phyloP scores from a whole-genome alignment of 2,329 filamentous ascomycete genomes.

The Myrmaecium sp. region DNA sequence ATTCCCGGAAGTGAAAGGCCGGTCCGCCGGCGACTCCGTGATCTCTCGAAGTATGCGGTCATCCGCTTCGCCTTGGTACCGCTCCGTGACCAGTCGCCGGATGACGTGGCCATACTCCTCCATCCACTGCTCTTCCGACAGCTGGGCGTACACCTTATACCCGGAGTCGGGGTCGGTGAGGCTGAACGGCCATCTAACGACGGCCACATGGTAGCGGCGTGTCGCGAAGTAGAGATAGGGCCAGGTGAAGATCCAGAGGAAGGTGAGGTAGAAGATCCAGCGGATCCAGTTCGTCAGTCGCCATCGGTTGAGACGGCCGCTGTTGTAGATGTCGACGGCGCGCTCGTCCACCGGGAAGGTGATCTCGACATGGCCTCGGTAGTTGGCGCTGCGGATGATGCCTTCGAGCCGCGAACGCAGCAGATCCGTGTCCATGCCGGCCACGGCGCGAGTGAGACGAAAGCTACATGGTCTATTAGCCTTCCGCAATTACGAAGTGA shows the following conservation, averaged over 20 bases:
- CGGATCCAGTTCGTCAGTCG: conserved; percentile 46
- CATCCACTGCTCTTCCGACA: conserved; percentile 40
- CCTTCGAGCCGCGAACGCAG: conserved; percentile 35
- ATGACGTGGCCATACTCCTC: conserved; percentile 46
- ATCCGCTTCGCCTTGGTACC: conserved; percentile 38
- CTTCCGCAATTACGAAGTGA: not conserved
- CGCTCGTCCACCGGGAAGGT: conserved; percentile 41
- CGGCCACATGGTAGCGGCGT: conserved; percentile 47
- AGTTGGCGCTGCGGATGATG: conserved; percentile 48
- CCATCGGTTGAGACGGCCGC: conserved; percentile 45
- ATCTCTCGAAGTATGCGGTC: conserved; percentile 23
- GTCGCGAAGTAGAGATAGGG: conserved; percentile 52
- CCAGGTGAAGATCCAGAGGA: conserved; percentile 55
- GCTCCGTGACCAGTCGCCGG: conserved; percentile 39
- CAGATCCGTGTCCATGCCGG: conserved; percentile 42
- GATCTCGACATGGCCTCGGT: conserved; percentile 44
- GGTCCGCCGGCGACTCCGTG: conserved; percentile 27
- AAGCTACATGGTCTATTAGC: conserved; percentile 11
- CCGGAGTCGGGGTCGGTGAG: conserved; percentile 9
- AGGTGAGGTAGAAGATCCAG: conserved; percentile 47
- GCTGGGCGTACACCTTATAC: conserved; percentile 30
- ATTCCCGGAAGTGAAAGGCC: conserved; percentile 14
- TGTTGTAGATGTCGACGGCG: conserved; percentile 46
- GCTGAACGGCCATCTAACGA: conserved; percentile 44
- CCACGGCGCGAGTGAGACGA: conserved; percentile 27